These are phyloP conservation scores for Trichosporon coremiiforme DNA, from an alignment of 1,284 basidiomycete genomes.

Conservation along the genomic window DNA sequence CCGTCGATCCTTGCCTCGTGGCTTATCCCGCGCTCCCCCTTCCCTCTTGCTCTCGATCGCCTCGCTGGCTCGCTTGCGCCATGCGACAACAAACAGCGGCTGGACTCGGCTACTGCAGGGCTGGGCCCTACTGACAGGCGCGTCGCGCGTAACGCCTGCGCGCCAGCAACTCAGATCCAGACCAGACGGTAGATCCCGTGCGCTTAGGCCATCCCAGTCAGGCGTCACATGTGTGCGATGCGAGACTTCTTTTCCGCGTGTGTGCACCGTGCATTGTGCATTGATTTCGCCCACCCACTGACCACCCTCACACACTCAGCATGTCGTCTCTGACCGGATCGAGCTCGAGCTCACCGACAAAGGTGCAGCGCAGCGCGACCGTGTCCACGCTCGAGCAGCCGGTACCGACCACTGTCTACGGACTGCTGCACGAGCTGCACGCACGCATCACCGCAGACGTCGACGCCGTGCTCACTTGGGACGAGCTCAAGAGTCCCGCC, in stretches of 20 bases:
- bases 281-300: background rate
- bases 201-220: background rate
- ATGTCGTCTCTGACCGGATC: conserved; percentile 2
- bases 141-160: background rate
- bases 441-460: conserved; percentile 37
- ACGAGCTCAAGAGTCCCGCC: conserved; percentile 77
- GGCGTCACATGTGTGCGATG: background rate
- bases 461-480: conserved; percentile 81
- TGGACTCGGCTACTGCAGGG: background rate
- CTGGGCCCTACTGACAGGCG: background rate
- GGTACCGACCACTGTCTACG: conserved; percentile 36
- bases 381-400: background rate
- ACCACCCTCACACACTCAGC: background rate
- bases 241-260: background rate
- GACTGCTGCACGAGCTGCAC: conserved; percentile 51
- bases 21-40: background rate
- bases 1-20: background rate
- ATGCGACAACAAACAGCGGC: background rate
- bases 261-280: conserved; percentile 55
- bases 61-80: background rate
- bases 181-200: background rate
- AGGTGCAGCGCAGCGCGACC: conserved; percentile 11
- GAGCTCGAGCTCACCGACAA: conserved; percentile 10
- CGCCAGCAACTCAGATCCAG: background rate
- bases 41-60: no score